These are phyloP conservation scores for Amphicarpaea edgeworthii DNA, from an alignment of 306 rosid species.

Conservation along the genomic window DNA sequence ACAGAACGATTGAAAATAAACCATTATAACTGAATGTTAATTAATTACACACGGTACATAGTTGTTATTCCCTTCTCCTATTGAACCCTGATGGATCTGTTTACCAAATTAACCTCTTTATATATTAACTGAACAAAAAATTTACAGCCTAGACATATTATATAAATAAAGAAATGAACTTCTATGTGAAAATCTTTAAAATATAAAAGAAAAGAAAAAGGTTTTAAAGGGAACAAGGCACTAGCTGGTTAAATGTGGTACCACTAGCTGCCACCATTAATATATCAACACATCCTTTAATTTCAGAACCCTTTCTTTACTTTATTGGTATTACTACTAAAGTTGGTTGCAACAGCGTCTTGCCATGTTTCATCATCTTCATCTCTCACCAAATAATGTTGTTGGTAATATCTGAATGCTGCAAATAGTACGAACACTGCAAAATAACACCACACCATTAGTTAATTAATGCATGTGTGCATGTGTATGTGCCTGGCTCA, in stretches of 20 bases:
- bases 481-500: neutral
- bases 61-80: slow-evolving; percentile 26
- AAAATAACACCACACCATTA: slow-evolving; percentile 21
- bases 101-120: slow-evolving; percentile 31
- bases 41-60: neutral
- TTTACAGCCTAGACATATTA: slow-evolving; percentile 42
- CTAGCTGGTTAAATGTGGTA: slow-evolving; percentile 15
- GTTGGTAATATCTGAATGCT: slow-evolving; percentile 84
- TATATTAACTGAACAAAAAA: slow-evolving; percentile 27
- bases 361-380: slow-evolving; percentile 60
- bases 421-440: slow-evolving; percentile 80
- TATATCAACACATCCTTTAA: slow-evolving; percentile 21
- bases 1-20: neutral
- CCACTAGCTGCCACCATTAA: neutral
- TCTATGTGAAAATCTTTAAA: slow-evolving; percentile 17
- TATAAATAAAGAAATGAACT: neutral
- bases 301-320: slow-evolving; percentile 52
- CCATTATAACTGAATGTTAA: slow-evolving; percentile 36
- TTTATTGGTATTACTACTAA: slow-evolving; percentile 39
- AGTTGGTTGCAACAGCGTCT: slow-evolving; percentile 35
- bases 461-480: neutral
- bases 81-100: slow-evolving; percentile 18
- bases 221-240: neutral
- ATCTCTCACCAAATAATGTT: slow-evolving; percentile 58
- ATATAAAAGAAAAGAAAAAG: neutral